Percentiles rank a stretch among this genome's conserved stretches.
Evolutionary conservation across 192 early-diverging fungal genomes (phyloP).

Genomic region (Kickxella alabastrina): DNA sequence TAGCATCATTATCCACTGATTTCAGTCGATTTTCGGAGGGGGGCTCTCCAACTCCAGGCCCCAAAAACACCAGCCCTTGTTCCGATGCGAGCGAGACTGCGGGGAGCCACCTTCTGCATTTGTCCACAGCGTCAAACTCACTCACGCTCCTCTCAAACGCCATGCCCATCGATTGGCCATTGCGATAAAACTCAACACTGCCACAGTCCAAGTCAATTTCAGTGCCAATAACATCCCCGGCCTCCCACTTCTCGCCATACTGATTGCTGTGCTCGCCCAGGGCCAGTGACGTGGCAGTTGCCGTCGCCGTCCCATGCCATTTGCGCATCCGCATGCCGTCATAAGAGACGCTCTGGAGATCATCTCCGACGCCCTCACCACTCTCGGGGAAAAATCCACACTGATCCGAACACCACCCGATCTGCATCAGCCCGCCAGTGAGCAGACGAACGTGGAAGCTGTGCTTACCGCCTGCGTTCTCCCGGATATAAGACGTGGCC

Average conservation of each 20-base stretch:
- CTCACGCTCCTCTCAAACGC: conserved; percentile 33
- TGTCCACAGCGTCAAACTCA: conserved; percentile 21
- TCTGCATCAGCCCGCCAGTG: conserved; percentile 34
- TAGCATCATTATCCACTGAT: not conserved
- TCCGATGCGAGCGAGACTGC: conserved; percentile 40
- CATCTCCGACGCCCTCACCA: conserved; percentile 49
- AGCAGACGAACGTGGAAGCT: conserved; percentile 36
- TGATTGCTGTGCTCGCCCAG: no score
- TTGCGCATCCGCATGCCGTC: conserved; percentile 38
- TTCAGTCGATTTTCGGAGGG: no score
- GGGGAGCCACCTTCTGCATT: conserved; percentile 45
- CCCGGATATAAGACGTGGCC: conserved; percentile 28
- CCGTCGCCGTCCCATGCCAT: conserved; percentile 37
- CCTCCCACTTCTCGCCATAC: conserved; percentile 44
- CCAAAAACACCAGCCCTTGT: conserved; percentile 43
- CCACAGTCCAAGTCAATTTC: conserved; percentile 44
- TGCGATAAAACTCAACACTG: conserved; percentile 36
- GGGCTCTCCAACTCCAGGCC: no score
- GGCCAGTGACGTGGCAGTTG: no score
- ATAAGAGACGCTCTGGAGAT: conserved; percentile 40
- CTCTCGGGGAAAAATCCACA: conserved; percentile 45
- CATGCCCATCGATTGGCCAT: conserved; percentile 34
- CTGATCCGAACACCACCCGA: conserved; percentile 45
- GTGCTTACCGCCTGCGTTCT: conserved; percentile 37
- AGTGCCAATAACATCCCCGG: conserved; percentile 28